Evolutionary conservation across 192 early-diverging fungal genomes (phyloP), one percentile per base, ranked within the genome.

Genomic region (Backusella circina): DNA sequence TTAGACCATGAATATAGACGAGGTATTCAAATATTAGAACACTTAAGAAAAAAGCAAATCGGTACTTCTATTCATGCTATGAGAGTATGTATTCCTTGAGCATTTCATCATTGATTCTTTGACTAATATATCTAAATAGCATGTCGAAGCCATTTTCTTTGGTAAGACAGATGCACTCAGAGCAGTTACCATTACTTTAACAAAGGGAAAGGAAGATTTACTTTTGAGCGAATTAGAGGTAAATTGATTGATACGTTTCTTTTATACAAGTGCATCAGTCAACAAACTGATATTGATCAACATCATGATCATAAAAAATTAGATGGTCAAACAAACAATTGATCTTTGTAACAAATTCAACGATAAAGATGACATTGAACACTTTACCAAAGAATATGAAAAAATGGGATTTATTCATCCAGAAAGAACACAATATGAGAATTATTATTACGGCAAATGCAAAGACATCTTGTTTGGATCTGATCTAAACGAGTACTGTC

Each of bases 401-500:
- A 68, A 70, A 38, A 23, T 75, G 5, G 78, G 44, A 12, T 76
- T 70, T 54, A 23, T 23, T 12, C 41, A 51, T 23, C 75, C 75
- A 12, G 47, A 31, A 44, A 21, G 65, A 35, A 30, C 47, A n/a
- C 31, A 67, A 21, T 65, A 75, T 41, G 65, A 67, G 3, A 65
- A 75, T 31, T 75, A 28, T 28, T 21, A 75, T 33, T n/a, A 23
- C 16, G 73, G 73, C 18, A 35, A 39, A 67, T 67, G 61, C 30
- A 65, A 67, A 15, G 82, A 83, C 51, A 69, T 83, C 23, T 64
- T 83, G 1, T 83, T 83, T 71, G 82, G 82, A 35, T 74, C 76
- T 1, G 50, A 75, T 37, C 36, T 83, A 16, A 67, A 51, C 6
- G 78, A 83, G 26, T 83, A 83, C 61, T 51, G 64, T 2, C 10